These are phyloP conservation scores for Salvia hispanica DNA, from an alignment of 257 asterid genomes.

Conservation along the genomic window DNA sequence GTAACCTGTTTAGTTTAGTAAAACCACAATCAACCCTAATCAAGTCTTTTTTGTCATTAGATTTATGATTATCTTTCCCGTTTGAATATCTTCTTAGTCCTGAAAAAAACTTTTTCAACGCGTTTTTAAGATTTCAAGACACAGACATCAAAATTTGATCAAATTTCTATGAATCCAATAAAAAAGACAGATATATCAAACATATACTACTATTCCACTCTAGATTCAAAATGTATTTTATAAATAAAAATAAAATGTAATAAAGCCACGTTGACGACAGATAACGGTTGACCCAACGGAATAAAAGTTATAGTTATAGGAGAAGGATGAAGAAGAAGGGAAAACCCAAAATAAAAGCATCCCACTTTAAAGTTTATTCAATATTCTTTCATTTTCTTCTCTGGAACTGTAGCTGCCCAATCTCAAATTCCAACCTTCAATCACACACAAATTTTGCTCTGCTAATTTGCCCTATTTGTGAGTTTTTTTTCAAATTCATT, in stretches of 20 bases:
- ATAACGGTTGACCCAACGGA: constrained; percentile 9
- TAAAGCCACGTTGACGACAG: background rate
- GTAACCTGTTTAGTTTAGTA: background rate
- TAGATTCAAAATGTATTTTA: too few relatives aligned
- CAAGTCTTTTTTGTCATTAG: background rate
- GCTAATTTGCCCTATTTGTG: constrained; percentile 26
- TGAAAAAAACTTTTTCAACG: too few relatives aligned
- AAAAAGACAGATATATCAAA: too few relatives aligned
- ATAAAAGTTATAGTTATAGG: background rate
- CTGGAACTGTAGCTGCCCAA: constrained; percentile 15
- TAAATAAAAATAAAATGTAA: background rate
- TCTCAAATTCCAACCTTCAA: constrained; percentile 6
- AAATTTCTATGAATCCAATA: too few relatives aligned
- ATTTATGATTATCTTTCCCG: too few relatives aligned
- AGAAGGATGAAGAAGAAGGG: background rate
- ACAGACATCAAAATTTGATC: too few relatives aligned
- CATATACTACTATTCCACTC: too few relatives aligned
- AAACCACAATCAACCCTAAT: background rate
- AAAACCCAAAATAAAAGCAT: background rate
- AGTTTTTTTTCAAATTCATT: constrained; percentile 3
- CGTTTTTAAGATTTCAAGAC: too few relatives aligned
- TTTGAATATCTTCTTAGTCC: too few relatives aligned
- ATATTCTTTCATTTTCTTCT: background rate
- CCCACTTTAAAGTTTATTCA: background rate
- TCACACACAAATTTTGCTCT: constrained; percentile 1